Conservation (phyloP, 2,329 filamentous ascomycete genomes). For the Fusarium penzigii region DNA sequence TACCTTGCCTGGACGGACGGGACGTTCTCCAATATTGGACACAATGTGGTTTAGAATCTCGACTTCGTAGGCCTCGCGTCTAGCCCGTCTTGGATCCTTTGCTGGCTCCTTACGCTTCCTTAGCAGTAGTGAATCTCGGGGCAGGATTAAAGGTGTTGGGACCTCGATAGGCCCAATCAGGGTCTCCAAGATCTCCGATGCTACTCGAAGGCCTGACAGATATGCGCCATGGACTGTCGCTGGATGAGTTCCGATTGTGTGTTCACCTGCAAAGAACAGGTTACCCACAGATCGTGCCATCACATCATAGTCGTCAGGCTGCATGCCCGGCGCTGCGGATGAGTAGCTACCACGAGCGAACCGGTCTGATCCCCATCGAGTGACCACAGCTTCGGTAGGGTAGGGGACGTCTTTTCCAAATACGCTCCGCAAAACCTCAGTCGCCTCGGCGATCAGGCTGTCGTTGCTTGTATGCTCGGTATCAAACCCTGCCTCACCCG, state of each 20-base stretch:
- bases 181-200: slow-evolving; percentile 78
- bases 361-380: slow-evolving; percentile 85
- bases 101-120: slow-evolving; percentile 57
- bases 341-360: slow-evolving; percentile 97
- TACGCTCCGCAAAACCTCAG: slow-evolving; percentile 72
- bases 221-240: slow-evolving; percentile 98
- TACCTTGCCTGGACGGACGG: slow-evolving; percentile 69
- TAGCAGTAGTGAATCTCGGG: slow-evolving; percentile 55
- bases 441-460: slow-evolving; percentile 78
- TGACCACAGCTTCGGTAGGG: slow-evolving; percentile 84
- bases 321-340: slow-evolving; percentile 81
- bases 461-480: slow-evolving; percentile 77
- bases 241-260: slow-evolving; percentile 92
- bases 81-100: slow-evolving; percentile 52
- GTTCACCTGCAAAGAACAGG: slow-evolving; percentile 92
- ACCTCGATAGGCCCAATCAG: slow-evolving; percentile 81
- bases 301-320: slow-evolving; percentile 84
- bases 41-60: slow-evolving; percentile 54
- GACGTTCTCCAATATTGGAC: slow-evolving; percentile 69
- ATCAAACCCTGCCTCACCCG: slow-evolving; percentile 88
- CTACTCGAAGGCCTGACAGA: slow-evolving; percentile 85
- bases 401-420: slow-evolving; percentile 72
- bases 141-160: slow-evolving; percentile 71
- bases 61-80: slow-evolving; percentile 57
- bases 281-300: slow-evolving; percentile 87